Evolutionary conservation across 768 basidiomycete species (phyloP), one percentile per base, ranked within the genome.

Genomic region (Mycena venus): DNA sequence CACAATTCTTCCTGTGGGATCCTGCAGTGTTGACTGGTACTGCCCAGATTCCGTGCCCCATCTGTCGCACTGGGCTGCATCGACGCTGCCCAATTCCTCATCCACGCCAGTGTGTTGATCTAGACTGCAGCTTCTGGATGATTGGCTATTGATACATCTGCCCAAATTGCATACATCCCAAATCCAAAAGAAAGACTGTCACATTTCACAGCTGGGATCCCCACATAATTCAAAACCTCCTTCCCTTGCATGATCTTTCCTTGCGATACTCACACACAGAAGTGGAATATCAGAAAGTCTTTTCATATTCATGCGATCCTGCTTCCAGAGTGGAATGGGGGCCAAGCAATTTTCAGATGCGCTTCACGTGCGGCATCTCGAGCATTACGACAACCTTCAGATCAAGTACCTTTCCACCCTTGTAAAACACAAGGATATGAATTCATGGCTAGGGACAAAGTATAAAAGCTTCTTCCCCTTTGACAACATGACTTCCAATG

Each of bases 311-410:
- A 71, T 81, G 74, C 51, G 59, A 3, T 75, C 71, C 0, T 80
- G 74, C 7, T 78, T 82, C 68, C 77, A 73, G 42, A 68, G 73
- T 67, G 79, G 81, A 0, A 78, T 79, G 72, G 79, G 80, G 0
- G 64, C 81, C 4, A 80, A 77, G 27, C 81, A 79, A 31, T 81
- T 83, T 40, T 72, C 80, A 0, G 76, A 80, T 65, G 47, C 64
- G 1, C 40, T 83, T 14, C 67, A 66, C 6, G 71, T 73, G 2
- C 74, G 75, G 21, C 80, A 81, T 69, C 53, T 76, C 4, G 69
- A 76, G 5, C 58, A 70, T 19, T 80, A 77, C 44, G 77, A 82
- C 15, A 49, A 58, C 15, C 65, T 71, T 7, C 65, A 67, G 29
- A 42, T 38, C 73, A 64, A 40, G 59, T 74, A 27, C 60, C 38